These are phyloP conservation scores for Phytophthora hibernalis DNA, from an alignment of 352 stramenopile genomes.

Conservation along the genomic window DNA sequence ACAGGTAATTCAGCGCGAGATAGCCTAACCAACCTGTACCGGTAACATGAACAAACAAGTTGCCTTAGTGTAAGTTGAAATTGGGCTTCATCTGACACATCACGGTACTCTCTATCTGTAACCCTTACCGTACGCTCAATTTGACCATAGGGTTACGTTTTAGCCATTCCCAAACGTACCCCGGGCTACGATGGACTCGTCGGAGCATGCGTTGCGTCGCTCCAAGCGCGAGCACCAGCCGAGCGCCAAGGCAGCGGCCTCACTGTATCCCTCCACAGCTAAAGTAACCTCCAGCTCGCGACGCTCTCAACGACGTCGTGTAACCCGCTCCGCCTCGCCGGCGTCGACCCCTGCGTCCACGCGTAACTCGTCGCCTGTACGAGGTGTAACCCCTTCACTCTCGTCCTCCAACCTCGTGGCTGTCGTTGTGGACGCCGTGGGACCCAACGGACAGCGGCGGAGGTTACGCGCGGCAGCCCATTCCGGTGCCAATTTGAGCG, in stretches of 20 bases:
- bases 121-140: too few relatives aligned
- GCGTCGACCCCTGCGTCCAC: slow-evolving; percentile 14
- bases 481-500: slow-evolving; percentile 6
- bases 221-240: slow-evolving; percentile 48
- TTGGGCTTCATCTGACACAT: background rate
- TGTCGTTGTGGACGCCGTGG: slow-evolving; percentile 2
- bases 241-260: slow-evolving; percentile 21
- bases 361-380: slow-evolving; percentile 13
- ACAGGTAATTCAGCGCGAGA: slow-evolving; percentile 10
- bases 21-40: background rate
- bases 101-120: background rate
- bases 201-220: slow-evolving; percentile 26
- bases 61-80: background rate
- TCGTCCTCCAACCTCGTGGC: slow-evolving; percentile 8
- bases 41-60: background rate
- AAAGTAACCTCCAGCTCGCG: slow-evolving; percentile 2
- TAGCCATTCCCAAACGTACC: background rate
- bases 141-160: background rate
- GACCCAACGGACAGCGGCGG: slow-evolving; percentile 19
- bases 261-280: background rate
- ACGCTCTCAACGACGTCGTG: slow-evolving; percentile 36
- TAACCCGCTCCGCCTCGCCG: slow-evolving; percentile 10
- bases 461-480: slow-evolving; percentile 24
- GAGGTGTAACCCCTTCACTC: background rate
- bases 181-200: slow-evolving; percentile 1